Conservation (phyloP, 176 grass and related monocot genomes). For the Lolium perenne region DNA sequence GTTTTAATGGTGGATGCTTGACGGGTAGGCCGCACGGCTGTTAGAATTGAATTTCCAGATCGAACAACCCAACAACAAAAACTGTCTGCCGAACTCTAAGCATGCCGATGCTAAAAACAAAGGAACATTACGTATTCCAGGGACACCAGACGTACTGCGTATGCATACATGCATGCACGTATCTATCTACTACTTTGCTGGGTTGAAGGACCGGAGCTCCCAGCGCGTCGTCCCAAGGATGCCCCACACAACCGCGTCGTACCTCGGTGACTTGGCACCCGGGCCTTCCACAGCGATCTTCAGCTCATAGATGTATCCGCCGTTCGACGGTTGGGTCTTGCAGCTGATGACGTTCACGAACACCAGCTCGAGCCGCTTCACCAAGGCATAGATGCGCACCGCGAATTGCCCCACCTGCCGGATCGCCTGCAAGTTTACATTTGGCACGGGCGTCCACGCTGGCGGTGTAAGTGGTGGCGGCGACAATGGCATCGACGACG, state of each 20-base stretch:
- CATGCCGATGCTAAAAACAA: neutral
- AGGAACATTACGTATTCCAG: neutral
- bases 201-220: conserved; percentile 44
- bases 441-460: too few relatives aligned
- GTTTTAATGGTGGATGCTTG: too few relatives aligned
- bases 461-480: too few relatives aligned
- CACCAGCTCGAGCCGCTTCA: too few relatives aligned
- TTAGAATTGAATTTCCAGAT: neutral
- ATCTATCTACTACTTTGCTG: neutral
- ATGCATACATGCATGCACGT: neutral
- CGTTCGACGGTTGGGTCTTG: neutral
- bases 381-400: too few relatives aligned
- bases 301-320: conserved; percentile 36
- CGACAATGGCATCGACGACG: too few relatives aligned
- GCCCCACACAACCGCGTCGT: conserved; percentile 40
- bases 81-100: neutral
- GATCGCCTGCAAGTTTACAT: too few relatives aligned
- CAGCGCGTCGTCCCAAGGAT: conserved; percentile 28
- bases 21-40: too few relatives aligned
- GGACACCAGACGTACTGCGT: neutral
- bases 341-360: too few relatives aligned
- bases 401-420: too few relatives aligned
- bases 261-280: neutral
- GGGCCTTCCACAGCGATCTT: conserved; percentile 25
- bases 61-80: neutral